A percentile compares a stretch with the other conserved stretches of the same genome.
phyloP scores from a whole-genome alignment of 495 filamentous ascomycete genomes.

The Trypethelium eluteriae region DNA sequence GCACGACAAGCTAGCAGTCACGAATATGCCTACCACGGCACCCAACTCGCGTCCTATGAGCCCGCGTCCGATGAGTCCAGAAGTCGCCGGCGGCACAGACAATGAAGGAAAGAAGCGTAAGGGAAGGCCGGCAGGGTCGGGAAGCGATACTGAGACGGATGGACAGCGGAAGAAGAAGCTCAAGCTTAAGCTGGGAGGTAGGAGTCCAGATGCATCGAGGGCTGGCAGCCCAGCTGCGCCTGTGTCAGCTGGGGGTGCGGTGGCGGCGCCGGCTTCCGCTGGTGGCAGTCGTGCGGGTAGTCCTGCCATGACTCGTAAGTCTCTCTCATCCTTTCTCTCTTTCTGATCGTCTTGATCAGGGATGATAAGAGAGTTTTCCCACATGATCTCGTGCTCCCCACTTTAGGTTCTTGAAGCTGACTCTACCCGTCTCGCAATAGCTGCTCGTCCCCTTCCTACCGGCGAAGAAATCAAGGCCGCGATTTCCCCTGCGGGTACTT shows the following conservation, averaged over 20 bases:
- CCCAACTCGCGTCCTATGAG: conserved; percentile 49
- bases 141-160: conserved; percentile 73
- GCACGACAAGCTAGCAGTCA: conserved; percentile 14
- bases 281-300: conserved; percentile 42
- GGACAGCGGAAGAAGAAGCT: conserved; percentile 65
- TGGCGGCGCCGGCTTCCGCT: conserved; percentile 46
- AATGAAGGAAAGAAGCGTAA: conserved; percentile 37
- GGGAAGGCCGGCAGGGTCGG: conserved; percentile 49
- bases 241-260: conserved; percentile 42
- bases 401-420: conserved; percentile 10
- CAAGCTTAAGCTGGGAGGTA: conserved; percentile 53
- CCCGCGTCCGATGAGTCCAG: conserved; percentile 48
- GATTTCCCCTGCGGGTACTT: conserved; percentile 60
- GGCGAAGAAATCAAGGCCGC: conserved; percentile 63
- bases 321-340: conserved; percentile 5
- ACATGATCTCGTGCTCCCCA: conserved; percentile 17
- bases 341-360: too few relatives aligned
- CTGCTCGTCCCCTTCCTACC: conserved; percentile 36
- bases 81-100: conserved; percentile 13
- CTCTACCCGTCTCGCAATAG: conserved; percentile 6
- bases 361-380: conserved; percentile 19
- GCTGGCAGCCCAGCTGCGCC: conserved; percentile 32
- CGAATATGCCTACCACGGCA: conserved; percentile 42
- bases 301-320: conserved; percentile 28
- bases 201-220: conserved; percentile 39